Base-by-base conservation (phyloP, 2,329 filamentous ascomycete species). In the Cladobotryum protrusum region DNA sequence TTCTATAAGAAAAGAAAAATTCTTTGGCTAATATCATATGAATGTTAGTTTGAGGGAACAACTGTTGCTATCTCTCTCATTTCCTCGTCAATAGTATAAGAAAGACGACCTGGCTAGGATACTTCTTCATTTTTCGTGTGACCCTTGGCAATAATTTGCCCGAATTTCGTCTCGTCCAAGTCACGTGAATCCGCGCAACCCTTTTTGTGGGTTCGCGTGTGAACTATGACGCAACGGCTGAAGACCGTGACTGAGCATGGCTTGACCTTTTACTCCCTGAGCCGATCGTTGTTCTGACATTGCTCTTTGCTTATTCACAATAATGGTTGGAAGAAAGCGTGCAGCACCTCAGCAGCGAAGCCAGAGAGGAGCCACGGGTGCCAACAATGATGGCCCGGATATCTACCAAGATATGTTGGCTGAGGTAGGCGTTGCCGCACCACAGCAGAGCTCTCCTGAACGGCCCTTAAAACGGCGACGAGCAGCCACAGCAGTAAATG, bases 391-490 rank as follows among this genome's bases (percentile, higher is more conserved):
- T n/a, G 62, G 59, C 9, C 67, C 68, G 18, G 63, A 71, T 24
- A 67, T 78, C 33, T 77, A 77, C 57, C 66, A 62, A 39, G 68
- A 77, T 53, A 74, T 78, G 74, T 67, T 78, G 33, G 63, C 63
- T 12, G 74, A 77, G 54, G 75, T 70, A n/a, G 70, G 73, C n/a
- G 65, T 75, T 24, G 61, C 61, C 39, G 49, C 54, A 19, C 54
- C 49, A 20, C 49, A 56, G 20, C 56, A 48, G 44, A 58, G 50
- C 56, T 61, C 56, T 42, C 59, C 66, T 3, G 70, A 73, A 51
- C 65, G 69, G 44, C 73, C 74, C 1, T 50, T 67, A 33, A 73
- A 75, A 54, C 66, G 69, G 14, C 64, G 64, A 49, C 61, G 65
- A 49, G 58, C 63, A 13, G 62, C 56, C 1, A 44, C 48, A 53